phyloP scores from a whole-genome alignment of 768 basidiomycete species.

The Tephrocybe sp. region DNA sequence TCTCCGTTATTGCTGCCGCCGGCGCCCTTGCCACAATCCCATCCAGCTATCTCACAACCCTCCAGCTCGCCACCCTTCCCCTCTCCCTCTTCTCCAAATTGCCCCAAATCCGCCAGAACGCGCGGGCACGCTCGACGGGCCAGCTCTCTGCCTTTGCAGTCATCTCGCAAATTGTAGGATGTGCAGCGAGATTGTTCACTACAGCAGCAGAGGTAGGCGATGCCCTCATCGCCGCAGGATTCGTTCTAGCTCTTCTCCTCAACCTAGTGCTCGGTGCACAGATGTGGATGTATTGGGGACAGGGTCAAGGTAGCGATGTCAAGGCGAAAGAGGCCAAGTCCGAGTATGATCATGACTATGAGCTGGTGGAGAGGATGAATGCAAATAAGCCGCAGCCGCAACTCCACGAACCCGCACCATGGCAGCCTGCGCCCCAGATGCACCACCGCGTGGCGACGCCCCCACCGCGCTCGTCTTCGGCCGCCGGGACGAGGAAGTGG shows the following conservation, averaged over 20 bases:
- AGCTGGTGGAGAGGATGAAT: conserved; percentile 10
- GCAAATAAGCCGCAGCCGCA: conserved; percentile 13
- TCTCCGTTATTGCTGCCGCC: conserved; percentile 29
- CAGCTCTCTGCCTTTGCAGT: conserved; percentile 95
- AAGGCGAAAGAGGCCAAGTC: conserved; percentile 15
- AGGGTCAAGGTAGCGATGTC: conserved; percentile 27
- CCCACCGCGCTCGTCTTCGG: conserved; percentile 37
- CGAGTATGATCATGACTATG: conserved; percentile 11
- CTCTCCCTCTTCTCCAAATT: conserved; percentile 90
- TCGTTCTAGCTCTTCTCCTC: conserved; percentile 75
- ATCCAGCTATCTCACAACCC: conserved; percentile 49
- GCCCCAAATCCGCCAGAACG: conserved; percentile 89
- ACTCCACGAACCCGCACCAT: conserved; percentile 19
- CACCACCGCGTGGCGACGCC: conserved; percentile 38
- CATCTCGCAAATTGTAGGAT: conserved; percentile 82
- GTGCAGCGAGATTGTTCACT: conserved; percentile 90
- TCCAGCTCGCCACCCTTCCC: conserved; percentile 87
- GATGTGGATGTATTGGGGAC: conserved; percentile 83
- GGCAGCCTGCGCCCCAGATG: conserved; percentile 25
- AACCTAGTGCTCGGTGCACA: conserved; percentile 85
- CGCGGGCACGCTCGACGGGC: conserved; percentile 74
- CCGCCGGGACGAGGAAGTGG: conserved; percentile 65
- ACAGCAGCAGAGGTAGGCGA: conserved; percentile 90
- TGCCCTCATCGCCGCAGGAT: conserved; percentile 75
- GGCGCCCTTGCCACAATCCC: conserved; percentile 37